phyloP scores from a whole-genome alignment of 495 filamentous ascomycete species.

The Sporormia fimetaria region DNA sequence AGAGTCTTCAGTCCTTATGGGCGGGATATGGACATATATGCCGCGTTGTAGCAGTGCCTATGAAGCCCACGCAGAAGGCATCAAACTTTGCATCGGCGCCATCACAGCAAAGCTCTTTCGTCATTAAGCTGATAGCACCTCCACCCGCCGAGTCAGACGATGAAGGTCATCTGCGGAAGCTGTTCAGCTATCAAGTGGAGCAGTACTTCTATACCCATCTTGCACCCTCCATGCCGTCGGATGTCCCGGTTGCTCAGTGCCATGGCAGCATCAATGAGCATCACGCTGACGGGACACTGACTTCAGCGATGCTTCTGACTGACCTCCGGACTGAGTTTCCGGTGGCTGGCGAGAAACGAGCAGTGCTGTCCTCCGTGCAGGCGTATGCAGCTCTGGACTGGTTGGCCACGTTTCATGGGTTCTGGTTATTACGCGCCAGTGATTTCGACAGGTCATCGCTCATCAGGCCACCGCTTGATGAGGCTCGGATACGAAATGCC shows the following conservation, averaged over 20 bases:
- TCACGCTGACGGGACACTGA: conserved; percentile 18
- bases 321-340: conserved; percentile 28
- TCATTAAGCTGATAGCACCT: conserved; percentile 37
- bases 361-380: conserved; percentile 11
- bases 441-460: conserved; percentile 13
- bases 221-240: conserved; percentile 24
- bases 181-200: conserved; percentile 40
- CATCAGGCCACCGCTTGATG: conserved; percentile 32
- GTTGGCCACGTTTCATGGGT: conserved; percentile 36
- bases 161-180: conserved; percentile 38
- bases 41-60: conserved; percentile 28
- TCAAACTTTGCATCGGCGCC: conserved; percentile 1
- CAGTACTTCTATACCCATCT: conserved; percentile 38
- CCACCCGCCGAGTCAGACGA: conserved; percentile 17
- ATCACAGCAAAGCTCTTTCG: conserved; percentile 21
- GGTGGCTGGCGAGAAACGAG: conserved; percentile 5
- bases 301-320: conserved; percentile 28
- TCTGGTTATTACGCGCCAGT: conserved; percentile 26
- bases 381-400: conserved; percentile 30
- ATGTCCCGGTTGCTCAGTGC: conserved; percentile 27
- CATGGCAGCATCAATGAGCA: conserved; percentile 27
- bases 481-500: conserved; percentile 8
- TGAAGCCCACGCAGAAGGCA: conserved; percentile 9
- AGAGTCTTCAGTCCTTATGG: conserved; percentile 31
- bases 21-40: conserved; percentile 38